Base-by-base conservation (phyloP, 2,329 filamentous ascomycete genomes). In the Zymoseptoria crescenta region DNA sequence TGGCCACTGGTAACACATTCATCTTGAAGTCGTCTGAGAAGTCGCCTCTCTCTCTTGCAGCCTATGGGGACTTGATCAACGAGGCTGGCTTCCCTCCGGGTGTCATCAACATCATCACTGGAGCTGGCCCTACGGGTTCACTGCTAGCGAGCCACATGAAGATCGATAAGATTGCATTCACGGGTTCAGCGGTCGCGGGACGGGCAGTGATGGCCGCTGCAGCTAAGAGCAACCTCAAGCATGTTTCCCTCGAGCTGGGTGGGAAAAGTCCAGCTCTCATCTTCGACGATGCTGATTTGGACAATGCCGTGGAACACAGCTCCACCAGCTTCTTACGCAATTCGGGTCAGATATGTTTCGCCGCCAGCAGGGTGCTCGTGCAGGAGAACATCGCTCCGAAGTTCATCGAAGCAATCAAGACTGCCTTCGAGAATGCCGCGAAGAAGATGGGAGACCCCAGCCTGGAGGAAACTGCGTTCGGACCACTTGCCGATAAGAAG, bases 21-120 rank as follows among this genome's bases (percentile, higher is more conserved):
- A 72, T 87, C 1, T 69, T 87, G 29, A 87, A 87, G 73, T 81
- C 82, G 8, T 83, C 80, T 60, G 84, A 87, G 72, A 79, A 84
- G 65, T 82, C 84, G 0, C 85, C 85, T 0, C 70, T 88, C 55
- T 82, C 81, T 1, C 80, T 81, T 5, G 45, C 52, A 21, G 60
- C 61, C 19, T 66, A 73, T 27, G 76, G 73, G 3, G 68, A 69
- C 16, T 63, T 79, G 1, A 78, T 90, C 61, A 67, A 72, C 28
- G 64, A 77, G 62, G 75, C 73, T 19, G 75, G 75, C 5, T 77
- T 79, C 58, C 76, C 77, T 8, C 72, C 72, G 1, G 76, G 77
- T 2, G 76, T 78, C 0, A 59, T 80, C 50, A 79, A 75, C 52
- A 62, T 76, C 41, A 52, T 76, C 20, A 68, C 67, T 13, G 74